Evolutionary conservation across 2,329 filamentous ascomycete species (phyloP), one percentile per base, ranked within the genome.

Genomic region (Pseudogymnoascus sp.): DNA sequence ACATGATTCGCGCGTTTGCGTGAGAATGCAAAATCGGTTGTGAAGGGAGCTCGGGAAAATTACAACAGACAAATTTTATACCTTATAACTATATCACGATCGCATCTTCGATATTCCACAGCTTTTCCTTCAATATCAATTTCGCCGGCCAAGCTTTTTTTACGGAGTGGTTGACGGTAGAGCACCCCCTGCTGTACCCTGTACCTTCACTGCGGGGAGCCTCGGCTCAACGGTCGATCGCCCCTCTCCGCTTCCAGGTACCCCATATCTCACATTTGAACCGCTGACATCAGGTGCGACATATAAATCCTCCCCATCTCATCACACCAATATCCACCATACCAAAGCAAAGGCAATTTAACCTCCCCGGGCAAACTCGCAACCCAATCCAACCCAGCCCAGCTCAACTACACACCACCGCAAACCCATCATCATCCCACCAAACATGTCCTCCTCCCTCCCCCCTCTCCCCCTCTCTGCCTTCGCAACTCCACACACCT

Each of bases 181-280:
- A 23, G 28, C 9, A 11, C 28, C 8, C 42, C 18, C 9, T 12
- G 42, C 2, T 23, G 21, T 46, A 25, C 21, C 21, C 42, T n/a
- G 42, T 46, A 46, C 21, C 42, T 46, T 46, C 12, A 28, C 23
- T 49, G 23, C 43, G 21, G 43, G 43, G 43, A n/a, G 43, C 43
- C 43, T 49, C 43, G 43, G 43, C 43, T 28, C 43, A 25, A 28
- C 23, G 43, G 43, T 28, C 14, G 21, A 49, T 49, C 21, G 16
- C 5, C 37, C 38, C n/a, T 43, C 40, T 18, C 40, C 40, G 40
- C 40, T 37, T 28, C 43, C 43, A 28, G 18, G 6, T 49, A 25
- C 43, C 43, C 23, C 43, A 49, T 49, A 49, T 49, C 43, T 49
- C 43, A 49, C 42, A 46, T 46, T 21, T 46, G 42, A 46, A 46